Evolutionary conservation across 345 rosid species (phyloP).

Genomic region (Moricandia arvensis): DNA sequence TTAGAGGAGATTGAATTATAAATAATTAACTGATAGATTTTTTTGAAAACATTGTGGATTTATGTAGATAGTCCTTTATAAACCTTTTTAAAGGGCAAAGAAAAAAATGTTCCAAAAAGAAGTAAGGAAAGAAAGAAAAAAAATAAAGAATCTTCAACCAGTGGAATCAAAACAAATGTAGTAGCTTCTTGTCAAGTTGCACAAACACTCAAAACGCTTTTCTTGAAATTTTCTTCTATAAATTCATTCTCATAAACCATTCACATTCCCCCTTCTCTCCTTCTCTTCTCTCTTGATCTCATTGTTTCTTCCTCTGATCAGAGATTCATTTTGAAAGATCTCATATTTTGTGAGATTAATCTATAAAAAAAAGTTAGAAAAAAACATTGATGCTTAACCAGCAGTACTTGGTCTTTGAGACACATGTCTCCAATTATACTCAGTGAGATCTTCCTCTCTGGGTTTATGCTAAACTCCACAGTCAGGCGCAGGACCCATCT

Average conservation of each 20-base stretch:
- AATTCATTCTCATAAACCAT: constrained; percentile 27
- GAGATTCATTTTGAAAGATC: constrained; percentile 1
- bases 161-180: constrained; percentile 29
- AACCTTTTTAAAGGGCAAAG: not conserved
- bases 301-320: not conserved
- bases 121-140: not conserved
- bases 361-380: not conserved
- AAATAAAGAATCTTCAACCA: constrained; percentile 20
- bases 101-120: constrained; percentile 12
- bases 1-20: too few species aligned
- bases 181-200: constrained; percentile 31
- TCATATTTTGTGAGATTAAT: not conserved
- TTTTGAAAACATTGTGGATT: not conserved
- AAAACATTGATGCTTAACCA: constrained; percentile 63
- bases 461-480: constrained; percentile 81
- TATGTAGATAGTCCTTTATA: constrained; percentile 1
- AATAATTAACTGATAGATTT: not conserved
- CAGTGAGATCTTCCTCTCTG: constrained; percentile 76
- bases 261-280: constrained; percentile 21
- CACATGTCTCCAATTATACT: constrained; percentile 92
- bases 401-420: constrained; percentile 79
- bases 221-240: constrained; percentile 44
- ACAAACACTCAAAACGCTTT: constrained; percentile 19
- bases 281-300: constrained; percentile 12
- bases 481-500: constrained; percentile 89